Conservation (phyloP, 1,284 basidiomycete species). For the Ustilago loliicola region DNA sequence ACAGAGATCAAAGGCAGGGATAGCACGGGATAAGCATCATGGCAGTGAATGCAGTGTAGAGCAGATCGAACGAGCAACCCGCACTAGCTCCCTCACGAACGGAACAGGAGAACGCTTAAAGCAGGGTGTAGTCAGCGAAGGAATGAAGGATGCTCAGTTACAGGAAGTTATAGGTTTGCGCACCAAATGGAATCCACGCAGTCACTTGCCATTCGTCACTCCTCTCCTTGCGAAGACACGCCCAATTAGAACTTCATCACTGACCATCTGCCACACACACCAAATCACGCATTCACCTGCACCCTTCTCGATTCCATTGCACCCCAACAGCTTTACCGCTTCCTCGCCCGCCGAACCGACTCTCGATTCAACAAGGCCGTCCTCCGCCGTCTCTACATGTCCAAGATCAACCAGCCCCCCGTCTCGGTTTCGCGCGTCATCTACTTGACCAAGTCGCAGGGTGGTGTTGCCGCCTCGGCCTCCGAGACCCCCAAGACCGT, state of each 20-base stretch:
- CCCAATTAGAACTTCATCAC: not conserved
- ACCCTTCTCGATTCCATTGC: constrained; percentile 4
- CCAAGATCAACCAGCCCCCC: constrained; percentile 97
- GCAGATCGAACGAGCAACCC: not conserved
- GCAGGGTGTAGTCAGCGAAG: too few relatives aligned
- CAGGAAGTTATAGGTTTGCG: too few relatives aligned
- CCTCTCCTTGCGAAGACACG: not conserved
- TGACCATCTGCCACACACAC: constrained; percentile 8
- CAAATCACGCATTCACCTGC: not conserved
- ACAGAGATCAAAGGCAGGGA: not conserved
- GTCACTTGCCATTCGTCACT: not conserved
- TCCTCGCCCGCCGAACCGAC: constrained; percentile 97
- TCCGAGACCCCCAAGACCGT: constrained; percentile 78
- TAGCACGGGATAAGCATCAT: not conserved
- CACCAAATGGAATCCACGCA: not conserved
- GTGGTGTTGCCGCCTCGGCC: constrained; percentile 69
- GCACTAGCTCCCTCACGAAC: not conserved
- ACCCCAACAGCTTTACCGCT: constrained; percentile 89
- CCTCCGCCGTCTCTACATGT: constrained; percentile 96
- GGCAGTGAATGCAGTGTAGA: not conserved
- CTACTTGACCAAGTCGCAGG: constrained; percentile 69
- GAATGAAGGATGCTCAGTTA: not conserved
- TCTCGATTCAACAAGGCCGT: constrained; percentile 97
- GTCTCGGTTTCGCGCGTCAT: constrained; percentile 76
- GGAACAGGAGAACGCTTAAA: not conserved